These are phyloP conservation scores for Pyrenophora tritici-repentis DNA, from an alignment of 2,329 filamentous ascomycete species.

Conservation along the genomic window DNA sequence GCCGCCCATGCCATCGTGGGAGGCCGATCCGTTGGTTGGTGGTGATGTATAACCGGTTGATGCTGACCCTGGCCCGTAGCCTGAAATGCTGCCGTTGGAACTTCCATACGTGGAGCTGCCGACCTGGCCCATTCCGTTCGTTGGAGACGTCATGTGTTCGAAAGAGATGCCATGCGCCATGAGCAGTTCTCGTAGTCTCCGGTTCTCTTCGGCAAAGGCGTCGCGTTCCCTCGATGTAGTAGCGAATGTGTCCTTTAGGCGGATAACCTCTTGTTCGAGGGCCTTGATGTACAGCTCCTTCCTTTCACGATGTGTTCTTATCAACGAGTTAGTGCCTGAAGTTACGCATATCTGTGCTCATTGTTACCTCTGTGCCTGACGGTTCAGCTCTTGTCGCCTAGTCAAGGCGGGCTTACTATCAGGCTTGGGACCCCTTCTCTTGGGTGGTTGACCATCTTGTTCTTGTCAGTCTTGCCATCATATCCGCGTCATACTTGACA, in stretches of 20 bases:
- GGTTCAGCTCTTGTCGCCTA: conserved; percentile 88
- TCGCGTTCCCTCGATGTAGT: conserved; percentile 77
- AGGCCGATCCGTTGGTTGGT: conserved; percentile 39
- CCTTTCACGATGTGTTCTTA: conserved; percentile 90
- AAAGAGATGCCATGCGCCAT: conserved; percentile 63
- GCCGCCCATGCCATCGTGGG: conserved; percentile 33
- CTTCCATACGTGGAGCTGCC: conserved; percentile 50
- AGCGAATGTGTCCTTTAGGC: conserved; percentile 83
- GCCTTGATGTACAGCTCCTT: conserved; percentile 96
- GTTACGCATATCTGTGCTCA: neutral
- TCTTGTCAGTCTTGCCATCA: conserved; percentile 9
- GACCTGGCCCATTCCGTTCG: conserved; percentile 41
- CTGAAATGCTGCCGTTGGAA: conserved; percentile 63
- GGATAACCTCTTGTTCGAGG: conserved; percentile 87
- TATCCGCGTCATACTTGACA: conserved; percentile 11
- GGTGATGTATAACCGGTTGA: conserved; percentile 55
- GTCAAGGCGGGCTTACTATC: conserved; percentile 95
- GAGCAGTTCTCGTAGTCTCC: conserved; percentile 69
- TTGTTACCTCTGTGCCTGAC: conserved; percentile 89
- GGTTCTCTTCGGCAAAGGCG: conserved; percentile 77
- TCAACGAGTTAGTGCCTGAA: conserved; percentile 17
- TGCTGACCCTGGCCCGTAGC: conserved; percentile 58
- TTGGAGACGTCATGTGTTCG: conserved; percentile 50
- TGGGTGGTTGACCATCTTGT: conserved; percentile 80
- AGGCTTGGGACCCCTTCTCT: conserved; percentile 91